Conservation (phyloP, 495 filamentous ascomycete genomes). For the Tirmania nivea region DNA sequence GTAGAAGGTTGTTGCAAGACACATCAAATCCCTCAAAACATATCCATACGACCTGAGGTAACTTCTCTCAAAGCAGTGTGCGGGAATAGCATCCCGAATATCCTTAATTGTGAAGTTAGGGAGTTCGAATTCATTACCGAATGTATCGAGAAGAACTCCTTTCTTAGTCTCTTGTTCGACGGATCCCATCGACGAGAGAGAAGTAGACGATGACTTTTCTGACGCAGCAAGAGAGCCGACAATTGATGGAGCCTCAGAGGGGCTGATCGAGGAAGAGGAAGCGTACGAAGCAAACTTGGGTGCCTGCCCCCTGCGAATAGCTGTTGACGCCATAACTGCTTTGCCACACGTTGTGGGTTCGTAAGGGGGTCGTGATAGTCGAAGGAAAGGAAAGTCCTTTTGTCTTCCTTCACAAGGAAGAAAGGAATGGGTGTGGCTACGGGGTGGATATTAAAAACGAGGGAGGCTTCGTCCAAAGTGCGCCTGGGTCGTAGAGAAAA, state of each 20-base stretch:
- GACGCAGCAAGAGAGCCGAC: not conserved
- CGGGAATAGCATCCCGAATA: conserved; percentile 61
- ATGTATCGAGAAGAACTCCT: conserved; percentile 34
- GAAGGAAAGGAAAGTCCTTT: not conserved
- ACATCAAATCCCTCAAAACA: conserved; percentile 45
- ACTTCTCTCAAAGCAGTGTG: conserved; percentile 60
- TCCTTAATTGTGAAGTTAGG: conserved; percentile 64
- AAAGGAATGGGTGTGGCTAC: no score
- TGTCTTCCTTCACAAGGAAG: no score
- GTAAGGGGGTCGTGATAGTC: not conserved
- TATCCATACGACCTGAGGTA: conserved; percentile 38
- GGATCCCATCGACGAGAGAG: conserved; percentile 71
- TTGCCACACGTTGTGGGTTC: not conserved
- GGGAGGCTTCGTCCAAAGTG: no score
- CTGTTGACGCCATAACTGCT: not conserved
- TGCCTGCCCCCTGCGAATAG: not conserved
- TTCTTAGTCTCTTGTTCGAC: conserved; percentile 14
- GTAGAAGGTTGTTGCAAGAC: conserved; percentile 41
- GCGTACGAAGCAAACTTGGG: not conserved
- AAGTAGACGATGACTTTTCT: conserved; percentile 47
- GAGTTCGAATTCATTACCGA: conserved; percentile 52
- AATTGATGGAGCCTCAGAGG: not conserved
- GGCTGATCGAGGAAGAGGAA: not conserved
- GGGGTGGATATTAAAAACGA: no score
- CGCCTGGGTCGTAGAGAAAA: no score